These are phyloP conservation scores for Nakazawaea sp. DNA, from an alignment of 805 yeast species.

Conservation along the genomic window DNA sequence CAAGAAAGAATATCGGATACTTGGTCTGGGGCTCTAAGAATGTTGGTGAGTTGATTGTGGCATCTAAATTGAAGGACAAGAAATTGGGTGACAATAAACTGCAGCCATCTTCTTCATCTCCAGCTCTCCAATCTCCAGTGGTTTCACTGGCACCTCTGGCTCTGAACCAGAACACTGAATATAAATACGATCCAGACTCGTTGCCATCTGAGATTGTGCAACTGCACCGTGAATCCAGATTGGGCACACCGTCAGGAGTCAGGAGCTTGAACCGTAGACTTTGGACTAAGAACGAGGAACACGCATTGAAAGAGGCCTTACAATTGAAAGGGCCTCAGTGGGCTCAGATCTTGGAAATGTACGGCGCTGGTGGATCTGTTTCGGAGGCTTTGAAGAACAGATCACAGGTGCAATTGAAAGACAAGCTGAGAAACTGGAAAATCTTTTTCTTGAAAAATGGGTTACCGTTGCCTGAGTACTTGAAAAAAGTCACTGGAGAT, in stretches of 20 bases:
- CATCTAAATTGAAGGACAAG: not conserved
- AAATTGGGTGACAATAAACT: not conserved
- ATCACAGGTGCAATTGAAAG: constrained; percentile 88
- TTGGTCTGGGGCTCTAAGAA: constrained; percentile 63
- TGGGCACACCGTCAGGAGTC: constrained; percentile 1
- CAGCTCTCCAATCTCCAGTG: not conserved
- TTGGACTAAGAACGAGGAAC: constrained; percentile 89
- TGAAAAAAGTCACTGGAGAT: constrained; percentile 85
- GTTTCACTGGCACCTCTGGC: not conserved
- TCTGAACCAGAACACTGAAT: not conserved
- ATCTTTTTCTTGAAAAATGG: constrained; percentile 74
- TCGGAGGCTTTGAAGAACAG: constrained; percentile 82
- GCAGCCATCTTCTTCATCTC: not conserved
- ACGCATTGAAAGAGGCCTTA: constrained; percentile 73
- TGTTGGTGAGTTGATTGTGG: not conserved
- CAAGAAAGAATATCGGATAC: constrained; percentile 65
- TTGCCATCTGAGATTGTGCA: constrained; percentile 12
- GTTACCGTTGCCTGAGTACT: constrained; percentile 70
- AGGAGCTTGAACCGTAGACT: constrained; percentile 41
- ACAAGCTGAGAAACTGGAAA: constrained; percentile 95
- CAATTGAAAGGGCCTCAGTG: constrained; percentile 87
- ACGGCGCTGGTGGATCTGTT: constrained; percentile 89
- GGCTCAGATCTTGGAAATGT: constrained; percentile 84
- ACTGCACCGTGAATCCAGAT: constrained; percentile 10
- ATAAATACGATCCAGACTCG: constrained; percentile 9